Base-by-base conservation (phyloP, 768 basidiomycete species). In the Xerocomellus amylosporus region DNA sequence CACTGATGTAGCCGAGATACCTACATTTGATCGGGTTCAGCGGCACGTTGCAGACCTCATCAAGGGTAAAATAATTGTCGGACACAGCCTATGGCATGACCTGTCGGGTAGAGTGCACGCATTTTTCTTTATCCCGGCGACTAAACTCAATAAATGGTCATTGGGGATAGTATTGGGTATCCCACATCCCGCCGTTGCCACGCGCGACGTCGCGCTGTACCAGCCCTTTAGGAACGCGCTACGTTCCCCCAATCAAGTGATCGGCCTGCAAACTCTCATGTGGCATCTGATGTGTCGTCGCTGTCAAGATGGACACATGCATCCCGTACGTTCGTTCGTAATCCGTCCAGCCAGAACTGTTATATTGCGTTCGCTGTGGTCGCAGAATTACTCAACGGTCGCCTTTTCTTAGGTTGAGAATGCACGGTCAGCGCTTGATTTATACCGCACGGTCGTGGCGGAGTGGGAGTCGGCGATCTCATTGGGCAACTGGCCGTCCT, bases 211-310 rank as follows among this genome's bases (percentile, higher is more conserved):
- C 49, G 90, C 84, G 4, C 72, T 93, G 31, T 93, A 90, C 70
- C 65, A 88, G 74, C 90, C 90, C 0, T 92, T 91, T 64, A 80
- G 87, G 63, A 86, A 83, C 52, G 81, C 87, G 2, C 71, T 92
- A 49, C 80, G 82, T 24, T 79, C 79, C 26, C 82, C 83, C 7
- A 83, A 86, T 64, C 85, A 87, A 60, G 69, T 83, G 46, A 73
- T 90, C 56, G 89, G 91, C 26, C 75, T 93, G 34, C 86, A 84
- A 63, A 93, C 91, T 5, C 75, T 93, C 15, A 82, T 85, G 67
- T 91, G 88, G 87, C 86, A 85, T 61, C 79, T 93, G 34, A 88
- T 93, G 88, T 79, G 82, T 52, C 79, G 90, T 61, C 81, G 85
- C 30, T 87, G 87, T 64, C 86, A 87, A 64, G 86, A 88, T 64